phyloP scores from a whole-genome alignment of 176 grass and related monocot species.

The Zoysia pacifica region DNA sequence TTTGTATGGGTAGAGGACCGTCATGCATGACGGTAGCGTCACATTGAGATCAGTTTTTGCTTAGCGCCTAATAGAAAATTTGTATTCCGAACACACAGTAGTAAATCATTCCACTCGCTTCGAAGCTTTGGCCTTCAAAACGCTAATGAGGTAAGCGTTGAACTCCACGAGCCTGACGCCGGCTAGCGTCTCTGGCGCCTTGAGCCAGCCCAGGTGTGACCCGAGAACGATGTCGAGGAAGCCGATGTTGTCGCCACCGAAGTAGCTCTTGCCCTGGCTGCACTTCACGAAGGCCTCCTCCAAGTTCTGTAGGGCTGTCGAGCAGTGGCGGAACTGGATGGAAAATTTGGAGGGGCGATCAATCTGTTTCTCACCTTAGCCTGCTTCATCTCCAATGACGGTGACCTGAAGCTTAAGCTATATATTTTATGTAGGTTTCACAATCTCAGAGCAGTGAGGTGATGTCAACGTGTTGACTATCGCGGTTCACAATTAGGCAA shows the following conservation, averaged over 20 bases:
- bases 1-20: no score
- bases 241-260: constrained; percentile 42
- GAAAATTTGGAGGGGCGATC: no score
- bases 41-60: no score
- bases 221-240: constrained; percentile 46
- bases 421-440: no score
- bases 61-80: background rate
- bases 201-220: constrained; percentile 30
- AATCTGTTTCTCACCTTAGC: no score
- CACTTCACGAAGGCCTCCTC: constrained; percentile 48
- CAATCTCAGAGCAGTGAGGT: no score
- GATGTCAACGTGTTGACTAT: no score
- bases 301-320: constrained; percentile 21
- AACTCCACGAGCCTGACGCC: constrained; percentile 15
- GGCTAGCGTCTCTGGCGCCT: constrained; percentile 5
- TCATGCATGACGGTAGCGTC: no score
- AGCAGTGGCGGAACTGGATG: no score
- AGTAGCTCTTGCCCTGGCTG: constrained; percentile 46
- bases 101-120: background rate
- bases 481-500: no score
- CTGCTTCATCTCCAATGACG: no score
- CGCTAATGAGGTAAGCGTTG: background rate
- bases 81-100: background rate
- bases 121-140: constrained; percentile 10
- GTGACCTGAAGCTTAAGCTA: no score